Evolutionary conservation across 306 rosid species (phyloP).

Genomic region (Cicer pinnatifidum): DNA sequence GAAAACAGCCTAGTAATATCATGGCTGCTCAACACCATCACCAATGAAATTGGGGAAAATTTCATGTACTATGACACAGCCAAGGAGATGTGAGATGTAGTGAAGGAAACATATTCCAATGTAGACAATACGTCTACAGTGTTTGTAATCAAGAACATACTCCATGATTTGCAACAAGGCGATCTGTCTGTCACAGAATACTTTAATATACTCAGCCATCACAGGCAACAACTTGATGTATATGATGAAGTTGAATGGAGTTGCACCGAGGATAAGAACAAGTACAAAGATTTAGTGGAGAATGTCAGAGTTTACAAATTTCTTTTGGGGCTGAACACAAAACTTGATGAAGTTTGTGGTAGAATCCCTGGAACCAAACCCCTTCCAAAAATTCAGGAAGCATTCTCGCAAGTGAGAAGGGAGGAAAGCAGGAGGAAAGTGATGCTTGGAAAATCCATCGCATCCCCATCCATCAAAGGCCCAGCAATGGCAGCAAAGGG

Average conservation of each 20-base stretch:
- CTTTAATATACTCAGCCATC: neutral
- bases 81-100: neutral
- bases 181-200: neutral
- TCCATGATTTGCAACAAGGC: neutral
- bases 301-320: no score
- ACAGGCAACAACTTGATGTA: neutral
- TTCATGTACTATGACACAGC: neutral
- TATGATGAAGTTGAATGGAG: neutral
- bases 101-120: neutral
- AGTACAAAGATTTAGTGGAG: neutral
- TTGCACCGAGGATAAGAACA: neutral
- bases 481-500: neutral
- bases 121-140: neutral
- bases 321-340: no score
- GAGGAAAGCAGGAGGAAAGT: neutral
- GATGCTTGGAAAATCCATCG: neutral
- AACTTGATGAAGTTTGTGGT: neutral
- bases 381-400: neutral
- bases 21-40: neutral
- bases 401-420: neutral
- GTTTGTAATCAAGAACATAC: neutral
- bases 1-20: neutral
- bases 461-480: neutral
- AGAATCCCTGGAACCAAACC: neutral
- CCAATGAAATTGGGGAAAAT: neutral